Percentiles rank a stretch among this genome's conserved stretches.
These are phyloP conservation scores for Alternaria sp. DNA, from an alignment of 2,329 filamentous ascomycete genomes.

Conservation along the genomic window DNA sequence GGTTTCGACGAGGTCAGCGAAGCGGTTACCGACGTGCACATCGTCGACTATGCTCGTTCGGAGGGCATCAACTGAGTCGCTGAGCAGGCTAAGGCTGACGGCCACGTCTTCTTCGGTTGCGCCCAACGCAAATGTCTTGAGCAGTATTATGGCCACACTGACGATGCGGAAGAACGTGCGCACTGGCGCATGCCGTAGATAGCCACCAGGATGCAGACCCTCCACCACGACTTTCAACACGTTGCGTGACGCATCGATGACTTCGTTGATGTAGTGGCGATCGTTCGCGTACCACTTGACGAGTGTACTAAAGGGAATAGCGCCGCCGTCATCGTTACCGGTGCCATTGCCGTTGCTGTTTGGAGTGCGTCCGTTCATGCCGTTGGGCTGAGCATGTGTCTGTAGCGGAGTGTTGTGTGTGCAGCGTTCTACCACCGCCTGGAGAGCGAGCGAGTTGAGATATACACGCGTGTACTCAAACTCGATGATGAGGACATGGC, in stretches of 20 bases:
- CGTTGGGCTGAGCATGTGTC: conserved; percentile 40
- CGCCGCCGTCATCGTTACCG: conserved; percentile 43
- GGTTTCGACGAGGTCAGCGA: conserved; percentile 81
- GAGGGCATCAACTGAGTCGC: conserved; percentile 74
- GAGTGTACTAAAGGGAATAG: conserved; percentile 54
- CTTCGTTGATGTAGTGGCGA: conserved; percentile 68
- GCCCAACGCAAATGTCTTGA: conserved; percentile 83
- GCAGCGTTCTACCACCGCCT: conserved; percentile 93
- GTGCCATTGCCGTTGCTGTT: conserved; percentile 42
- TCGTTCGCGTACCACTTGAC: conserved; percentile 63
- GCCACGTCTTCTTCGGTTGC: conserved; percentile 80
- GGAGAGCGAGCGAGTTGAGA: conserved; percentile 89
- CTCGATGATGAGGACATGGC: conserved; percentile 86
- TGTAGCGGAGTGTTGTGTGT: conserved; percentile 69
- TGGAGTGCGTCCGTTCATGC: conserved; percentile 20
- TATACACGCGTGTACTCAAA: conserved; percentile 96
- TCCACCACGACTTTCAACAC: conserved; percentile 79
- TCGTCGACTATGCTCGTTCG: conserved; percentile 83
- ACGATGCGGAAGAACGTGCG: conserved; percentile 88
- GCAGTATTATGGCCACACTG: conserved; percentile 81
- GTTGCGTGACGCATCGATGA: conserved; percentile 78
- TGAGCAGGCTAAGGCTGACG: conserved; percentile 76
- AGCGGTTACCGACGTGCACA: conserved; percentile 82
- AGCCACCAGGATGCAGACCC: conserved; percentile 74
- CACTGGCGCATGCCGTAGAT: conserved; percentile 82